Evolutionary conservation across 1,284 basidiomycete species (phyloP).

Genomic region (Cutaneotrichosporon sp.): DNA sequence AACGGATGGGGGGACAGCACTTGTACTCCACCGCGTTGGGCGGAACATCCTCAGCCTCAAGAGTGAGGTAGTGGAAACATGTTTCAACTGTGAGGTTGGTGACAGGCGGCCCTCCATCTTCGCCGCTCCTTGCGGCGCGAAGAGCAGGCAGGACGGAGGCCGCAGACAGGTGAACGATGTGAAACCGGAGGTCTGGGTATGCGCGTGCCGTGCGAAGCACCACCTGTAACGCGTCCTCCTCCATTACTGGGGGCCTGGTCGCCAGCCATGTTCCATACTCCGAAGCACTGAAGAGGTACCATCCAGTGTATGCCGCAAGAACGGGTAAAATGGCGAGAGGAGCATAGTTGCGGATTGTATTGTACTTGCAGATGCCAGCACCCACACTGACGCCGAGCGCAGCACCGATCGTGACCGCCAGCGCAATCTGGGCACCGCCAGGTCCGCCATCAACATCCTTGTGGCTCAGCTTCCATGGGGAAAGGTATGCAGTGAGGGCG

Average conservation of each 20-base stretch:
- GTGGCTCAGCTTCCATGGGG: not conserved
- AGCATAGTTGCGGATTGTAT: not conserved
- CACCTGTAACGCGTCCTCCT: constrained; percentile 68
- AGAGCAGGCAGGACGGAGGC: constrained; percentile 68
- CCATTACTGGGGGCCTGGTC: constrained; percentile 72
- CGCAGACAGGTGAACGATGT: constrained; percentile 89
- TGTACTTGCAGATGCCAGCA: not conserved
- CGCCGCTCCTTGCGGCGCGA: constrained; percentile 59
- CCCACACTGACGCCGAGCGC: not conserved
- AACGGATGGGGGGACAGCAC: constrained; percentile 89
- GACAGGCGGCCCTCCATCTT: constrained; percentile 39
- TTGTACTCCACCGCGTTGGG: constrained; percentile 57
- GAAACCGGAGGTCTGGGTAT: constrained; percentile 69
- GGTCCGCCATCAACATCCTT: constrained; percentile 5
- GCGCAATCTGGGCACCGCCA: not conserved
- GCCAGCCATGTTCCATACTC: constrained; percentile 72
- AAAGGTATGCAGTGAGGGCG: not conserved
- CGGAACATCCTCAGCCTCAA: constrained; percentile 53
- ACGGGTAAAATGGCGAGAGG: not conserved
- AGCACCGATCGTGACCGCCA: not conserved
- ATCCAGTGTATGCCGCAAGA: constrained; percentile 4
- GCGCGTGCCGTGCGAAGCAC: constrained; percentile 61
- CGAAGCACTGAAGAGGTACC: constrained; percentile 21
- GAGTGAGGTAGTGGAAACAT: constrained; percentile 84
- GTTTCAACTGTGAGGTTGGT: constrained; percentile 78